Conservation (phyloP, 2,329 filamentous ascomycete genomes). For the Aspergillus chevalieri region DNA sequence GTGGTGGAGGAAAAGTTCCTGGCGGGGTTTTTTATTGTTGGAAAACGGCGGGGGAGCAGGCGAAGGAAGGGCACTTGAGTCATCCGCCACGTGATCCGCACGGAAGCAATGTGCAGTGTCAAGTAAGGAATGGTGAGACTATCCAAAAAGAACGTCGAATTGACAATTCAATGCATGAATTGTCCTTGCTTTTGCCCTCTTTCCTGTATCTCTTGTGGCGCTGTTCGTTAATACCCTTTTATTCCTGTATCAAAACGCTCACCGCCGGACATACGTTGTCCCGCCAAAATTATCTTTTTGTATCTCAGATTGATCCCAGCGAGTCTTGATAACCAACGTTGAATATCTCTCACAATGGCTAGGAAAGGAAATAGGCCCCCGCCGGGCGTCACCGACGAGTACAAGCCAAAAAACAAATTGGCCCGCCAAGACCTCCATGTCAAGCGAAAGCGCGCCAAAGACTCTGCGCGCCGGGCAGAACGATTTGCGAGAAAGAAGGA, state of each 20-base stretch:
- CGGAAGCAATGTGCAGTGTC: neutral
- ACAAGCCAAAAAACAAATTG: conserved; percentile 68
- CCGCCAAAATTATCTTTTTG: conserved; percentile 26
- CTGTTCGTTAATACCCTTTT: neutral
- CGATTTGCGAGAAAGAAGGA: conserved; percentile 75
- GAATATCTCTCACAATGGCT: conserved; percentile 2
- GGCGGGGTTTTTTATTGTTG: conserved; percentile 18
- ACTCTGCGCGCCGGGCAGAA: conserved; percentile 67
- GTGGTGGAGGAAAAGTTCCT: conserved; percentile 38
- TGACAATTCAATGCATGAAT: neutral
- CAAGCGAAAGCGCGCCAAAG: conserved; percentile 69
- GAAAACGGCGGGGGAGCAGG: conserved; percentile 29
- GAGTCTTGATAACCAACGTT: conserved; percentile 4
- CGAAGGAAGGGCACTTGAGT: conserved; percentile 33
- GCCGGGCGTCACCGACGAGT: conserved; percentile 42
- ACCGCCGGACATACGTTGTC: conserved; percentile 18
- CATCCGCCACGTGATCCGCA: conserved; percentile 27
- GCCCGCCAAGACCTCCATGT: conserved; percentile 72
- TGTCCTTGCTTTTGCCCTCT: conserved; percentile 3
- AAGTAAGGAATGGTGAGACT: too few species aligned
- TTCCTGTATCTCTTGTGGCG: conserved; percentile 4
- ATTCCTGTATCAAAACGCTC: neutral
- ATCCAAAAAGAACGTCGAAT: too few species aligned
- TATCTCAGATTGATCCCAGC: neutral
- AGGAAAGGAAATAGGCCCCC: conserved; percentile 39